Evolutionary conservation across 306 rosid genomes (phyloP), one percentile per base, ranked within the genome.

Genomic region (Arachis hypogaea): DNA sequence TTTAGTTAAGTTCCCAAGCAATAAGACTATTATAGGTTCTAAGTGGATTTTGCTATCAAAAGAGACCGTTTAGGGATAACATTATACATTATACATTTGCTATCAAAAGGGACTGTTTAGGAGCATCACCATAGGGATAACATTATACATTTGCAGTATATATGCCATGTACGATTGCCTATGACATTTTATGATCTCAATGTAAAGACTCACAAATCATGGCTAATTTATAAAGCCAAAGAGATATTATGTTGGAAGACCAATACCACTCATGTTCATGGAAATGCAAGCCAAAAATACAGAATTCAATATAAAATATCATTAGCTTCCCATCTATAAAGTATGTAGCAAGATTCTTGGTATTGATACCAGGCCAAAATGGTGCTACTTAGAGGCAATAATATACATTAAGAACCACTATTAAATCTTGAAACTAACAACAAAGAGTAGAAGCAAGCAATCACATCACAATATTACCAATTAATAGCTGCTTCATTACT

Each of bases 251-350:
- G 3, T 11, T 45, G 49, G 49, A 45, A 45, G 49, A 45, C 10
- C 54, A 38, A 8, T 28, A 10, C 63, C 52, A 49, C 52, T 14
- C 14, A 49, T 49, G 40, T 52, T 40, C 44, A 46, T 10, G 50
- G 40, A 22, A 72, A 59, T 42, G 40, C 40, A 29, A 33, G 52
- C 59, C 14, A 33, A 33, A 72, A 12, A 71, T 69, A 56, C 33
- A 57, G 29, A 11, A 45, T 46, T 10, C 22, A 65, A 47, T 57
- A 29, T 50, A 11, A 43, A 49, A 49, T 66, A 12, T 66, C 71
- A 66, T 49, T 46, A 47, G 12, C 49, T 66, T 9, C 44, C 28
- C 7, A 50, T 12, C 7, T 14, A 33, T 30, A 11, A 22, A 30
- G 33, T 22, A 29, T 11, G 18, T 9, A 49, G 57, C 42, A 10